Evolutionary conservation across 345 rosid species (phyloP).

Genomic region (Isatis tinctoria): DNA sequence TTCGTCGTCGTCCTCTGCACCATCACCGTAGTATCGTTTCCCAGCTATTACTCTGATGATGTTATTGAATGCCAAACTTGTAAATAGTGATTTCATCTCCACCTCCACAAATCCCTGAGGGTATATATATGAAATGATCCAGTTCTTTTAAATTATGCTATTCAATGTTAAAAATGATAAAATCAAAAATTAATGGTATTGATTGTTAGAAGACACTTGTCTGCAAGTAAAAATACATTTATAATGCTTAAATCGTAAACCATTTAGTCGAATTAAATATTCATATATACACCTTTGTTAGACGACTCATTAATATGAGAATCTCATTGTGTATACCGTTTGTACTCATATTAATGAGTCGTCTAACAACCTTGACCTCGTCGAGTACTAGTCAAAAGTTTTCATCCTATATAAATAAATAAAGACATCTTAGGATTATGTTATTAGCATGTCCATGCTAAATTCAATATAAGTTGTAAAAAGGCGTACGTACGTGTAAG

Average conservation of each 20-base stretch:
- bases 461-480: background rate
- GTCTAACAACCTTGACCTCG: too few species aligned
- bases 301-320: too few species aligned
- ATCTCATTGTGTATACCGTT: too few species aligned
- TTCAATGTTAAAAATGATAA: background rate
- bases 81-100: slow-evolving; percentile 39
- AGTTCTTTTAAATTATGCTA: background rate
- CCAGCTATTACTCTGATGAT: slow-evolving; percentile 47
- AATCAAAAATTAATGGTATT: background rate
- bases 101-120: slow-evolving; percentile 31
- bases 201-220: background rate
- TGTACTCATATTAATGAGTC: too few species aligned
- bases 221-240: too few species aligned
- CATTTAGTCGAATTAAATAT: background rate
- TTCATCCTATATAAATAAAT: too few species aligned
- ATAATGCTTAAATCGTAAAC: background rate
- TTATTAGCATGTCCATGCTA: background rate
- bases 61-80: slow-evolving; percentile 39
- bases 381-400: too few species aligned
- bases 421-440: background rate
- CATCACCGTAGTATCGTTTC: slow-evolving; percentile 45
- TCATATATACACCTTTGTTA: too few species aligned
- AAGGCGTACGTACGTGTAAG: slow-evolving; percentile 21
- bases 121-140: background rate
- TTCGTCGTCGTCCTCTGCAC: slow-evolving; percentile 27